phyloP scores from a whole-genome alignment of 2,329 filamentous ascomycete genomes.

The Didymella glomerata region DNA sequence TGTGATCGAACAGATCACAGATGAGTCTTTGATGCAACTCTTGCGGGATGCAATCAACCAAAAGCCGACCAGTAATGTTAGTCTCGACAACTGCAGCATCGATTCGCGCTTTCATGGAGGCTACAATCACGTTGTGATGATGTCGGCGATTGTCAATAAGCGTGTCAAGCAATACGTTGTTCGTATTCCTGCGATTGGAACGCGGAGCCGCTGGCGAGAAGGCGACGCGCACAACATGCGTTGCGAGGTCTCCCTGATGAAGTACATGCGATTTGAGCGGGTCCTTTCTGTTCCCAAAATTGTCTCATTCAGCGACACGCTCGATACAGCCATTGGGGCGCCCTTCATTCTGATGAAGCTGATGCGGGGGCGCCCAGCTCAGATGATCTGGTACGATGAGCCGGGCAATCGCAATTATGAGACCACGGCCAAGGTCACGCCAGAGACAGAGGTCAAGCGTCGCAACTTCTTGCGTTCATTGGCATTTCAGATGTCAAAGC shows the following conservation, averaged over 20 bases:
- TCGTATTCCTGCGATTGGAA: not conserved
- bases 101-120: not conserved
- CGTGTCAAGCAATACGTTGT: not conserved
- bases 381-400: slow-evolving; percentile 1
- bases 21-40: not conserved
- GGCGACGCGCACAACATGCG: not conserved
- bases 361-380: not conserved
- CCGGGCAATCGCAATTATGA: not conserved
- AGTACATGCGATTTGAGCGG: not conserved
- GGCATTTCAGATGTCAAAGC: slow-evolving; percentile 1
- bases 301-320: not conserved
- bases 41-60: not conserved
- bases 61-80: not conserved
- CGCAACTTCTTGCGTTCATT: not conserved
- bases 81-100: not conserved
- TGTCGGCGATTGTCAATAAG: not conserved
- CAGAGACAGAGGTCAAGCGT: not conserved
- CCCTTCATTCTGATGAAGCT: not conserved
- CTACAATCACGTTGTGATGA: not conserved
- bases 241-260: not conserved
- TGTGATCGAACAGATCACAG: not conserved
- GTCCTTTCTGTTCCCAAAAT: not conserved
- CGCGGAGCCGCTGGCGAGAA: not conserved
- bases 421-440: not conserved
- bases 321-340: not conserved